Evolutionary conservation across 225 moss, liverwort and hornwort species (phyloP).

Genomic region (Sphagnum tenellum): DNA sequence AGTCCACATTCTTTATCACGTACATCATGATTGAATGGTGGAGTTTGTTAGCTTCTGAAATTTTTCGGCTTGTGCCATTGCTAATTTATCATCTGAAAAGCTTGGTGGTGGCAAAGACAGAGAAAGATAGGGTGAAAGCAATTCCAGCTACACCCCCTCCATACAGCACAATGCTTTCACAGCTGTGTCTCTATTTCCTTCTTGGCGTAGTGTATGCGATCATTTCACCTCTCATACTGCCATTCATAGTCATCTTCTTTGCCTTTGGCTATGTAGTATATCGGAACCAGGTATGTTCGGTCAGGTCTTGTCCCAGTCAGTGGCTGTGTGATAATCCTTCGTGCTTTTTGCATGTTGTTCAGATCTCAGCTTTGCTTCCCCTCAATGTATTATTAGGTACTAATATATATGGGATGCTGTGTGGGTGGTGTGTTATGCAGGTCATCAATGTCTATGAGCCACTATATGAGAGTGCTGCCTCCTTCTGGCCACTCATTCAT

Average conservation of each 20-base stretch:
- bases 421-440: constrained; percentile 12
- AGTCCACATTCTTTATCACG: constrained; percentile 85
- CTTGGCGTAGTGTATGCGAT: constrained; percentile 79
- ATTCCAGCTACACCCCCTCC: constrained; percentile 57
- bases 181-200: constrained; percentile 78
- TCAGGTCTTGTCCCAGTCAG: no score
- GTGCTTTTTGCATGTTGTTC: no score
- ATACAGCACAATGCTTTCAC: constrained; percentile 46
- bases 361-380: no score
- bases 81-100: constrained; percentile 61
- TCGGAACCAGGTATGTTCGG: constrained; percentile 61
- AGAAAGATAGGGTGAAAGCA: constrained; percentile 60
- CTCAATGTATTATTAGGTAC: no score
- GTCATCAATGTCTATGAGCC: constrained; percentile 71
- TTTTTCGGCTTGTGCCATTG: constrained; percentile 53
- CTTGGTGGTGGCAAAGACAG: constrained; percentile 61
- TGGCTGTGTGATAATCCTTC: no score
- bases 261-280: constrained; percentile 71
- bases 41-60: constrained; percentile 66
- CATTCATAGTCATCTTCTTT: constrained; percentile 72
- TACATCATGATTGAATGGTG: constrained; percentile 94
- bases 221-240: constrained; percentile 81
- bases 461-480: constrained; percentile 73
- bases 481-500: constrained; percentile 77
- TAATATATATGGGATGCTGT: no score